Evolutionary conservation across 768 basidiomycete genomes (phyloP).

Genomic region (Tubosaeta sp.): DNA sequence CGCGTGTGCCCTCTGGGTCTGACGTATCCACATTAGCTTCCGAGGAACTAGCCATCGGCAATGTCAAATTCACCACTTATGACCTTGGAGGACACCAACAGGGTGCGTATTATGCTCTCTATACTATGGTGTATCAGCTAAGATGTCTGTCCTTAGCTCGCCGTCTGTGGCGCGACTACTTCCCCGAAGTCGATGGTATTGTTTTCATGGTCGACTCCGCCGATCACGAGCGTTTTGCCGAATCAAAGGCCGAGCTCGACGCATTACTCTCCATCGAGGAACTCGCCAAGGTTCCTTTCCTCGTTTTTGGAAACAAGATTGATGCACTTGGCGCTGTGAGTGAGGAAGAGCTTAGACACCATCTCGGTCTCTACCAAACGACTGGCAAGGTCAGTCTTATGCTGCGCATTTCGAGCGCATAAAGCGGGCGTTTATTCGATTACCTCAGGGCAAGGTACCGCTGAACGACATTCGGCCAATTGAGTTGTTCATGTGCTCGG

Average conservation of each 20-base stretch:
- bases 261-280: constrained; percentile 94
- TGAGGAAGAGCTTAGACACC: constrained; percentile 95
- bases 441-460: constrained; percentile 86
- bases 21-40: constrained; percentile 58
- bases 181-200: constrained; percentile 99
- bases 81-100: constrained; percentile 98
- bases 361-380: constrained; percentile 96
- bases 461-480: constrained; percentile 96
- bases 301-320: constrained; percentile 99
- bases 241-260: constrained; percentile 97
- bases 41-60: constrained; percentile 97
- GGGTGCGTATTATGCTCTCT: constrained; percentile 44
- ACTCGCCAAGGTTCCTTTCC: constrained; percentile 94
- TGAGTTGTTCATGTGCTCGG: constrained; percentile 99
- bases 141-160: constrained; percentile 53
- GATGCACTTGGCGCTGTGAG: constrained; percentile 97
- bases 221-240: constrained; percentile 93
- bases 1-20: constrained; percentile 1
- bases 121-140: background rate
- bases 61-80: constrained; percentile 98
- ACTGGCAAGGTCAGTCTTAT: constrained; percentile 81
- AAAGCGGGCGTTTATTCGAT: constrained; percentile 4
- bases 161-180: constrained; percentile 99
- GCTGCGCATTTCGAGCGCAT: background rate
- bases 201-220: constrained; percentile 97